Conservation (phyloP, 345 rosid genomes). For the Eucalyptus lansdowneana region DNA sequence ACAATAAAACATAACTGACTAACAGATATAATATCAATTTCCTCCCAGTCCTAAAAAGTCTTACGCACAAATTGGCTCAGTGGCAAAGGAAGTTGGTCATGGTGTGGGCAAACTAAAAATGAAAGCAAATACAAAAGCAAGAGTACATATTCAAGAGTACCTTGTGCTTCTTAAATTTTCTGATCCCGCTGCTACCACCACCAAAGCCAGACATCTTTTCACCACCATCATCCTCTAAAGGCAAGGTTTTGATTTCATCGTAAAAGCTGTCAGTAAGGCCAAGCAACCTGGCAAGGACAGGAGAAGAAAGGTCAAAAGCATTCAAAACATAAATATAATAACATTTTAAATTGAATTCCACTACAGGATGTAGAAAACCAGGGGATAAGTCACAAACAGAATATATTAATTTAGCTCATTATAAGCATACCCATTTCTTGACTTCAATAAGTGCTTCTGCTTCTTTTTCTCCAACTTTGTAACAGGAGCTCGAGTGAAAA, state of each 20-base stretch:
- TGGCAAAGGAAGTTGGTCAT: not conserved
- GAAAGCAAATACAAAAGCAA: not conserved
- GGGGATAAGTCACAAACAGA: not conserved
- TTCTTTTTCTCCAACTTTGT: conserved; percentile 59
- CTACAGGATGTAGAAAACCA: not conserved
- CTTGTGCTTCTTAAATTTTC: conserved; percentile 58
- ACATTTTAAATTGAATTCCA: not conserved
- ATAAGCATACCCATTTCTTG: conserved; percentile 64
- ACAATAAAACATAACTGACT: not conserved
- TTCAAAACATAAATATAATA: not conserved
- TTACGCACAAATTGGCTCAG: not conserved
- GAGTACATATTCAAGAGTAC: conserved; percentile 4
- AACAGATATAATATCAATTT: not conserved
- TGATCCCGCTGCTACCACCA: conserved; percentile 7
- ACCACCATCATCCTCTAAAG: conserved; percentile 23
- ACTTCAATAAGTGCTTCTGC: conserved; percentile 62
- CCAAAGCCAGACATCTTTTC: conserved; percentile 10
- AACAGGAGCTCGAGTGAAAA: conserved; percentile 60
- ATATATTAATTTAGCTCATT: not conserved
- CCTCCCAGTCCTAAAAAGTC: not conserved
- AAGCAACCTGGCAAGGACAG: conserved; percentile 42
- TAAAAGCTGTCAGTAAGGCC: conserved; percentile 61
- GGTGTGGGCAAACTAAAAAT: not conserved
- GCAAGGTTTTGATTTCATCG: conserved; percentile 57
- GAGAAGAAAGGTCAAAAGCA: not conserved